Base-by-base conservation (phyloP, 1,284 basidiomycete genomes). In the Marasmius fiardii region DNA sequence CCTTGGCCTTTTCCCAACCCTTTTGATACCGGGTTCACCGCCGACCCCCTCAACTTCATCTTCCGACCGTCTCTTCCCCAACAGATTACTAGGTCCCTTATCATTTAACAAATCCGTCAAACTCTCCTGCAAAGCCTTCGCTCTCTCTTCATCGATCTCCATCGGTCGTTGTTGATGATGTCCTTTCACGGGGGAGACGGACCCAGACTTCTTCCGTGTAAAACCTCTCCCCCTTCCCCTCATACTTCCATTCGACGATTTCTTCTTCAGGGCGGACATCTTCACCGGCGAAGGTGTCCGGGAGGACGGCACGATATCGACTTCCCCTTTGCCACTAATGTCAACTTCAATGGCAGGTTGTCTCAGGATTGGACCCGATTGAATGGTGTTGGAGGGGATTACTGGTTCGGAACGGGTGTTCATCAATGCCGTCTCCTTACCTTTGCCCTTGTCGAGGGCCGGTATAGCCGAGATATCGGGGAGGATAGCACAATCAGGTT, bases 11-110 rank as follows among this genome's bases (percentile, higher is more conserved):
- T 58, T 58, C 14, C 56, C 52, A 37, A 39, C 33, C 12, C 49
- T 48, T 3, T 35, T 47, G 43, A 71, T 5, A 68, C 68, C 20
- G 70, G 72, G 73, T 49, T 64, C 67, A 59, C 58, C 63, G 37
- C 48, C 51, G 31, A 43, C 57, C 33, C 47, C 37, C 11, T 43
- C 57, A 21, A 47, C 52, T 48, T 49, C 76, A 11, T 80, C 79
- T 1, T 71, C 68, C 31, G 75, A 71, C 24, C 74, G 74, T 14
- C 86, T 74, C 66, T 90, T 90, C 5, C 87, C 87, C 8, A 89
- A 70, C 53, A 88, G 65, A n/a, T 79, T 20, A 41, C 47, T 33
- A 45, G 20, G 20, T 76, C 43, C 43, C 10, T 21, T 41, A 8
- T 23, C 41, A n/a, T 20, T 86, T 10, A 88, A 70, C 52, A 87